These are phyloP conservation scores for Bolboschoenoplectus hybrid DNA, from an alignment of 202 grass and related monocot species.

Conservation along the genomic window DNA sequence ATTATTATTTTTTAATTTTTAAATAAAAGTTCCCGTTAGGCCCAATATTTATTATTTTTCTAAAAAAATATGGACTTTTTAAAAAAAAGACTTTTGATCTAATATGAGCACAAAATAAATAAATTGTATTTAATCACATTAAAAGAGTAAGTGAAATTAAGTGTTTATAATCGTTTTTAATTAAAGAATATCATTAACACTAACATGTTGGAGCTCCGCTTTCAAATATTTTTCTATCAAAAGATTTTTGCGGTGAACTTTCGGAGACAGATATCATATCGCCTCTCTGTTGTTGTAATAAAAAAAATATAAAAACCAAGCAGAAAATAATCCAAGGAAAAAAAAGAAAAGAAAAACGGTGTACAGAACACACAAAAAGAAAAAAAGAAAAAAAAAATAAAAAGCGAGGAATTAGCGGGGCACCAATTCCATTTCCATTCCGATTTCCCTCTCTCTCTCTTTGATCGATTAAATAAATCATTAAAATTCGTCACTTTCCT, in stretches of 20 bases:
- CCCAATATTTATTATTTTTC: background rate
- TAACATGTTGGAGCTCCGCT: background rate
- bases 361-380: background rate
- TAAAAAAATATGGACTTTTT: background rate
- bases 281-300: background rate
- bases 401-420: background rate
- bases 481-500: conserved; percentile 10
- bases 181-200: background rate
- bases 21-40: too few relatives aligned
- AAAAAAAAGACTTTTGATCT: too few relatives aligned
- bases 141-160: too few relatives aligned
- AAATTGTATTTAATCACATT: background rate
- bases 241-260: background rate
- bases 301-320: conserved; percentile 4
- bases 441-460: conserved; percentile 13
- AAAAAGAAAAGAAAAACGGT: background rate
- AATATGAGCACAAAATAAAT: background rate
- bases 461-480: conserved; percentile 15
- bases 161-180: background rate
- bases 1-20: too few relatives aligned
- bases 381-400: background rate
- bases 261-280: background rate
- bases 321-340: background rate
- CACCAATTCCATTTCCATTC: conserved; percentile 13
- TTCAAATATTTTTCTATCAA: background rate